Evolutionary conservation across 202 grass and related monocot genomes (phyloP), one percentile per base, ranked within the genome.

Genomic region (Schoenoplectus tabernaemontani): DNA sequence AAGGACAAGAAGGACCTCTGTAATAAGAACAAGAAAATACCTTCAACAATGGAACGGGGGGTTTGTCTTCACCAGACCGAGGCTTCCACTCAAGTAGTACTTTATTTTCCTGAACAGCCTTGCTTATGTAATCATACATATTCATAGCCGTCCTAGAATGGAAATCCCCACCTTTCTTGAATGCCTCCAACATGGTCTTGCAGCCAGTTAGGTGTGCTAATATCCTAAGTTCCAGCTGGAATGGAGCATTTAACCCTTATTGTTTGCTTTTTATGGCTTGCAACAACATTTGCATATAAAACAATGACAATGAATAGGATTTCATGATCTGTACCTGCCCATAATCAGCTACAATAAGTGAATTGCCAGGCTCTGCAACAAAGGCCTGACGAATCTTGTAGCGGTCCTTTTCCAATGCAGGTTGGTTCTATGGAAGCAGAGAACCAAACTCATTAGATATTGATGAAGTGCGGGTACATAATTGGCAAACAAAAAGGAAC

Each of bases 271-370:
- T 4, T 19, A 57, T 59, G 19, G 56, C n/a, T 43, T 44, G 58
- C 53, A 79, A 42, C 28, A 59, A 23, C 39, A 78, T 42, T 59
- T 78, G 61, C 57, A 78, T 60, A 6, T 20, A 79, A 78, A 80
- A 56, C 24, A 75, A 36, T 36, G 34, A 36, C 70, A 56, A 59
- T 78, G 48, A 61, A 81, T 50, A 81, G 44, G 59, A 82, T 63
- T 57, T 77, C 26, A 84, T 57, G 44, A 86, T 48, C 17, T 41
- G 39, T 81, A 83, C 84, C 64, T 97, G 93, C 24, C 90, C 90
- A 87, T 93, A 97, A 91, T 93, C 93, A 84, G 93, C 88, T 79
- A 97, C 93, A 77, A 97, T 85, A 89, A 97, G 93, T 86, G 93
- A 85, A 75, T 91, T 91, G 26, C 91, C 93, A 42, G 90, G 81